Conservation (phyloP, 495 filamentous ascomycete species). For the Letharia lupina region DNA sequence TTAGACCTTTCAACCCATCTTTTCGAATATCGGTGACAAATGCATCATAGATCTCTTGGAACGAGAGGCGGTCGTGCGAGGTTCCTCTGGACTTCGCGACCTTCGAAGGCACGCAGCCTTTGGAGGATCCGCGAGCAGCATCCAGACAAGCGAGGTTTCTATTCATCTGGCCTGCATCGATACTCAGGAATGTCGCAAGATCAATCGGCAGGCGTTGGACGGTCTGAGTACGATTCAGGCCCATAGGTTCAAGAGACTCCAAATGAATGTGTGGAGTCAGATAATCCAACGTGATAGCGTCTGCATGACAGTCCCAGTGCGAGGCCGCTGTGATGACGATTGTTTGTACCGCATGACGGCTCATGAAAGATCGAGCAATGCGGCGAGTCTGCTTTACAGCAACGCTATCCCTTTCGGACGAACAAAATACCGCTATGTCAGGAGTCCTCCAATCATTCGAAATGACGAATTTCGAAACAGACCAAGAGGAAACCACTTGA, state of each 20-base stretch:
- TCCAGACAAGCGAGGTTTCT: constrained; percentile 60
- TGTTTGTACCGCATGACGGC: constrained; percentile 54
- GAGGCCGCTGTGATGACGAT: constrained; percentile 60
- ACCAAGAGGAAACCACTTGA: constrained; percentile 38
- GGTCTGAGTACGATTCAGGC: constrained; percentile 40
- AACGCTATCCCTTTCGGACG: constrained; percentile 47
- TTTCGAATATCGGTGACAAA: constrained; percentile 11
- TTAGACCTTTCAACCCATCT: constrained; percentile 5
- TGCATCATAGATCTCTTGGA: constrained; percentile 2
- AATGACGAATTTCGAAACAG: constrained; percentile 41
- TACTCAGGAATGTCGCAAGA: constrained; percentile 60
- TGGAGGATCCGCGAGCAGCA: constrained; percentile 10
- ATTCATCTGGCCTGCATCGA: constrained; percentile 66
- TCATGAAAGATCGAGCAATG: constrained; percentile 53
- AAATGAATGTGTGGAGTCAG: constrained; percentile 59
- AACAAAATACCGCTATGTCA: constrained; percentile 62
- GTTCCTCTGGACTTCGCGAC: neutral
- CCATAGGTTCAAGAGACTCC: constrained; percentile 48
- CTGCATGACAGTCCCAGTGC: constrained; percentile 38
- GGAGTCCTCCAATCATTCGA: constrained; percentile 54
- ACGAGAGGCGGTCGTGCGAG: neutral
- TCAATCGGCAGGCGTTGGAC: constrained; percentile 61
- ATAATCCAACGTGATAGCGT: constrained; percentile 42
- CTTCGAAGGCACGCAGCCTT: neutral
- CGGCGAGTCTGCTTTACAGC: constrained; percentile 42